phyloP scores from a whole-genome alignment of 2,329 filamentous ascomycete genomes.

The Aspergillus neotritici region DNA sequence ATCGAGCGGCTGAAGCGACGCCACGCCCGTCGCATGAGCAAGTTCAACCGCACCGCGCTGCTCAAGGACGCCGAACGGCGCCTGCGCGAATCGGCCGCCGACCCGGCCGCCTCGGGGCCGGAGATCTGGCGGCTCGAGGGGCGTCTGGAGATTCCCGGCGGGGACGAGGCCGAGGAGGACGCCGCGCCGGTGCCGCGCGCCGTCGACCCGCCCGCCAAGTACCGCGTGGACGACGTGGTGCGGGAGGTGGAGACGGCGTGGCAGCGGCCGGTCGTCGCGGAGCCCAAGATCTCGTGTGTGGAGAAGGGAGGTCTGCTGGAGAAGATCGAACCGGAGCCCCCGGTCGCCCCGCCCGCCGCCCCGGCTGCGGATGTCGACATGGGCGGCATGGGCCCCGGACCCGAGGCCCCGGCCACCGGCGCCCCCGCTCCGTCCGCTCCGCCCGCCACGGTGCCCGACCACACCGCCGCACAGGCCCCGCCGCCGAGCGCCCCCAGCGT shows the following conservation, averaged over 20 bases:
- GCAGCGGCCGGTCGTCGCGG: constrained; percentile 60
- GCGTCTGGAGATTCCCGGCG: constrained; percentile 27
- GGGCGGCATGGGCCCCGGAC: constrained; percentile 26
- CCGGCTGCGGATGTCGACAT: constrained; percentile 29
- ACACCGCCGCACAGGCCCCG: constrained; percentile 17
- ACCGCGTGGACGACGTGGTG: constrained; percentile 63
- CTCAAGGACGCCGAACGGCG: constrained; percentile 71
- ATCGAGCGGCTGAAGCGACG: constrained; percentile 77
- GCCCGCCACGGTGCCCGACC: constrained; percentile 4
- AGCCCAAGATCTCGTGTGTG: constrained; percentile 63
- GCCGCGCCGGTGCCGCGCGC: constrained; percentile 32
- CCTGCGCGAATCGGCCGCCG: constrained; percentile 60
- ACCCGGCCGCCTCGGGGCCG: constrained; percentile 48
- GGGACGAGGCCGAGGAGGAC: constrained; percentile 34
- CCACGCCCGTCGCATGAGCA: constrained; percentile 69
- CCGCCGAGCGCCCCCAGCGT: constrained; percentile 7
- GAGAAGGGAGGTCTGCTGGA: constrained; percentile 73
- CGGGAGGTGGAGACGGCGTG: constrained; percentile 66
- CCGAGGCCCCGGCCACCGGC: constrained; percentile 20
- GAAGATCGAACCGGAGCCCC: constrained; percentile 33
- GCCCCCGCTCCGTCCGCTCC: constrained; percentile 39
- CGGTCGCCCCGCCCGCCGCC: constrained; percentile 5
- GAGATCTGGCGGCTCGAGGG: constrained; percentile 63
- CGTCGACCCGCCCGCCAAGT: constrained; percentile 37
- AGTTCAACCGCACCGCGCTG: constrained; percentile 64